Base-by-base conservation (phyloP, 495 filamentous ascomycete species). In the Neurospora cerealis region DNA sequence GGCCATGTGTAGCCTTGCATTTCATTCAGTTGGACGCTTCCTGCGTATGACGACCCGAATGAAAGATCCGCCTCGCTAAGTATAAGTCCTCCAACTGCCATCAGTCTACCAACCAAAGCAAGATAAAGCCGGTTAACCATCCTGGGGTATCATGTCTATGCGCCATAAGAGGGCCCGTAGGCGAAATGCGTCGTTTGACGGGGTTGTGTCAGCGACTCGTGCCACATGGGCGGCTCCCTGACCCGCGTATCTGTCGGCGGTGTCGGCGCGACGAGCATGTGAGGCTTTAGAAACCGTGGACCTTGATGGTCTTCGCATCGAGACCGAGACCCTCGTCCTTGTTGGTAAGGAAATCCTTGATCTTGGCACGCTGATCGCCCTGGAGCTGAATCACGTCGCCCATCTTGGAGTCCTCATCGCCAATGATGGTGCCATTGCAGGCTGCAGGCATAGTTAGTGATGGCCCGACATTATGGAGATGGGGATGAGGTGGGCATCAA, bases 391-490 rank as follows among this genome's bases (percentile, higher is more conserved):
- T 98, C 92, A 99, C 96, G 89, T 98, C 95, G 82, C 96, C 96
- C 94, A 98, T 97, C 77, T 81, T 78, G 75, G 77, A 79, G 88
- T 98, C 94, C 77, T 87, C 88, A 85, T 98, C 95, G 80, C 90
- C 91, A 85, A 99, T 95, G 86, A 98, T 97, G 86, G 96, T 99
- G 90, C 96, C 96, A 98, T 99, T 99, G 94, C 96, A 99, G 83
- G 96, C 96, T 96, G 78, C 10, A 38, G 4, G 24, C 4, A 37
- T 2, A 21, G 75, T 78, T 74, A 79, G 76, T 73, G 34, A 34
- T 38, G 15, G n/a, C 9, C 32, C 38, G 9, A 24, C 24, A 15
- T 9, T 5, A 21, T 32, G 5, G 4, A 36, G 34, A 36, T 28
- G 19, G 21, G 32, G 13, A n/a, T 62, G 73, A 10, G 21, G 24